Base-by-base conservation (phyloP, 805 yeast species). In the Starmerella vaccinii region DNA sequence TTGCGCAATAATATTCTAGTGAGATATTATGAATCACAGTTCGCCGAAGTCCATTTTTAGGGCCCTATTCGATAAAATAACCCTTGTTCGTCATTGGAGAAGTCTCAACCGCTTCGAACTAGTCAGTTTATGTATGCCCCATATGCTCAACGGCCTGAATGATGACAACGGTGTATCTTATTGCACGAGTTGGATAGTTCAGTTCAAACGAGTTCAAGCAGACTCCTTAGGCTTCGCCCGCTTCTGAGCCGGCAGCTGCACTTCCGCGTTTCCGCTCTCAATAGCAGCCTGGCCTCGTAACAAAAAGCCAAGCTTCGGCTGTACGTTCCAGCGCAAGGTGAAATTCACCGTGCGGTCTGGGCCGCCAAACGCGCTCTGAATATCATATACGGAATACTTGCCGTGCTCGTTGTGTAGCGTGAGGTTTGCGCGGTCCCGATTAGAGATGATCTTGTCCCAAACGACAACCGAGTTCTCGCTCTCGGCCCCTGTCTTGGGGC, bases 381-480 rank as follows among this genome's bases (percentile, higher is more conserved):
- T 75, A 66, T 90, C 97, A 87, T 95, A 92, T 13, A 87, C 85
- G 0, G 85, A 77, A 65, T 90, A 90, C 66, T 86, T 84, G 1
- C 89, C 76, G 56, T 76, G 76, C 40, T 69, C 74, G 54, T 77
- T 74, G 9, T 60, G 63, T 53, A 86, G 66, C 18, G 69, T 59
- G 16, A 90, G 52, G 7, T 66, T 62, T 0, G 96, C 92, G 22
- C 78, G 76, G 1, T 77, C 76, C 57, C 72, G 74, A 23, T 65
- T 56, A 1, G 75, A 70, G 57, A 90, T 78, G 58, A 90, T 90
- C 57, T 76, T 76, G 68, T 90, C 97, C 98, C 98, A 90, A 62
- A 84, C 80, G 0, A 90, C 83, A 34, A 89, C 84, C 56, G 80
- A 79, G 65, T 81, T 83, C 2, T 65, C 45, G 44, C 60, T 61